These are phyloP conservation scores for Cyberlindnera saturnus DNA, from an alignment of 805 yeast species.

Conservation along the genomic window DNA sequence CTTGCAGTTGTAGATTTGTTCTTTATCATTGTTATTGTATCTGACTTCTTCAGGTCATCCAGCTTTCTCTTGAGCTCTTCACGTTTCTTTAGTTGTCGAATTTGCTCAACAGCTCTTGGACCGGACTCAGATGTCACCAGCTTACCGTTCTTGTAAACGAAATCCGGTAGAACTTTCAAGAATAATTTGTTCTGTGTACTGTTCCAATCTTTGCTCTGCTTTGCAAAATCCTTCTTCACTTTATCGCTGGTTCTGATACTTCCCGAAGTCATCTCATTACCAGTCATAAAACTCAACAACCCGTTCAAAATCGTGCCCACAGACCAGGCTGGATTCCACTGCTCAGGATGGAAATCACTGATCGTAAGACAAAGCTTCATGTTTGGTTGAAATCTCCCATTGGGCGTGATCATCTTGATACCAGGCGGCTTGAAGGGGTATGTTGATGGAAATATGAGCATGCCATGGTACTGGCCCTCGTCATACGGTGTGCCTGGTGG, in stretches of 20 bases:
- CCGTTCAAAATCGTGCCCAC: slow-evolving; percentile 86
- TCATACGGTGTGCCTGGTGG: slow-evolving; percentile 86
- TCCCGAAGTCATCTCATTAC: slow-evolving; percentile 79
- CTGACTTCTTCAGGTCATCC: background rate
- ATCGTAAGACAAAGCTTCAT: slow-evolving; percentile 76
- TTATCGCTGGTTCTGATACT: slow-evolving; percentile 56
- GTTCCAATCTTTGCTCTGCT: slow-evolving; percentile 36
- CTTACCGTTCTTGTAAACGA: slow-evolving; percentile 1
- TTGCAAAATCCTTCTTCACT: slow-evolving; percentile 50
- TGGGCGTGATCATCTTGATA: slow-evolving; percentile 82
- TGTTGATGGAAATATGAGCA: slow-evolving; percentile 70
- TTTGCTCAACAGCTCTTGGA: background rate
- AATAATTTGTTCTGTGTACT: slow-evolving; percentile 35
- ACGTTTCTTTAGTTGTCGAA: too few relatives aligned
- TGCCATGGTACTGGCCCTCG: slow-evolving; percentile 83
- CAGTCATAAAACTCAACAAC: slow-evolving; percentile 83
- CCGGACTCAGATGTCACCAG: background rate
- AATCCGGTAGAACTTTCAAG: slow-evolving; percentile 48
- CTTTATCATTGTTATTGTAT: too few relatives aligned
- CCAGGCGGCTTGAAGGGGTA: slow-evolving; percentile 90
- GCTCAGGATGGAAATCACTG: slow-evolving; percentile 89
- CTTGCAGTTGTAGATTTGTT: too few relatives aligned
- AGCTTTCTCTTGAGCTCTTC: background rate
- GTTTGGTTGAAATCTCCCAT: slow-evolving; percentile 75
- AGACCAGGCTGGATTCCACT: slow-evolving; percentile 96